Evolutionary conservation across 805 yeast species (phyloP), one percentile per base, ranked within the genome.

Genomic region (Candida montana): DNA sequence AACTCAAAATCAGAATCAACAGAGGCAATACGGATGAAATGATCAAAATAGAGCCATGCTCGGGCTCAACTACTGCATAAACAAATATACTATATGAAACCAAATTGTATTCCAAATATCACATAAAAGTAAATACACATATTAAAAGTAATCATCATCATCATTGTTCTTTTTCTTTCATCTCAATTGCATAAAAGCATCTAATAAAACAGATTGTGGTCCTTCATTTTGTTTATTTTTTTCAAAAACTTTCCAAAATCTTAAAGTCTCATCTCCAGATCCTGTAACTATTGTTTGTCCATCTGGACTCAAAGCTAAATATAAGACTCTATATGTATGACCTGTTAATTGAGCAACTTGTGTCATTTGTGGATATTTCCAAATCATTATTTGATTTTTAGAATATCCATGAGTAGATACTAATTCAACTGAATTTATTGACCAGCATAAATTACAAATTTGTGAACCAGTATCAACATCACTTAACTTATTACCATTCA

Each of bases 251-350:
- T 88, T 89, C 99, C 99, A 93, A 59, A 93, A 87, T 49, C 99
- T 64, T 42, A 93, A 67, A 0, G 99, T 93, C 62, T 93, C 99
- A 64, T 93, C 99, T 5, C 98, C 99, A 1, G 99, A 97, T 2
- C 99, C 99, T 0, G 99, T 90, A 3, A 91, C 99, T 12, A 93
- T 83, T 0, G 97, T 89, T 48, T 87, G 89, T 1, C 99, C 99
- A 64, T 93, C 98, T 0, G 97, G 96, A 16, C 95, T 84, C 65
- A 91, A 71, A 5, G 96, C 78, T 52, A 93, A 68, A 59, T 93
- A 93, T 37, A 93, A 68, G 11, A 93, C 98, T 47, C 99, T 72
- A 57, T 83, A 87, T 1, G 96, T 87, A 59, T 93, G 99, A 0
- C 98, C 99, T 12, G 95, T 87, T 41, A 93, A 73, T 18, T 90